phyloP scores from a whole-genome alignment of 2,329 filamentous ascomycete species.

The Periconia macrospinosa region DNA sequence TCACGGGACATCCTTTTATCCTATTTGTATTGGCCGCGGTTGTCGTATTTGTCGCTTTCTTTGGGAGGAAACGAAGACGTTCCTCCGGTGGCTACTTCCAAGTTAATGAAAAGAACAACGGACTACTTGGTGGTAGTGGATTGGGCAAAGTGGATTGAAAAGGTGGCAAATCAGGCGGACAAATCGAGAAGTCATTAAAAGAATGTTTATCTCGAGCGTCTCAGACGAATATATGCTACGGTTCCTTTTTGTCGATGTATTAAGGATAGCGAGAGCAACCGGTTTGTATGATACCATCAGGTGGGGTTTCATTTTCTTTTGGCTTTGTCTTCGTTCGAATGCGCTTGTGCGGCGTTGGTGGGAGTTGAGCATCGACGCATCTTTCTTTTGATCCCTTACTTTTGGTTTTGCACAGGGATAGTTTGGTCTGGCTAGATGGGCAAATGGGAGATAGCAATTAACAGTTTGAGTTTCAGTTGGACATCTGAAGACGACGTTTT shows the following conservation, averaged over 20 bases:
- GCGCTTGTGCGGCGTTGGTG: neutral
- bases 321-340: neutral
- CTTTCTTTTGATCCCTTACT: neutral
- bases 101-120: conserved; percentile 70
- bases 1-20: conserved; percentile 50
- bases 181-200: neutral
- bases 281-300: no score
- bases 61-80: conserved; percentile 36
- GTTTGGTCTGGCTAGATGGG: neutral
- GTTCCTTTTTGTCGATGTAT: neutral
- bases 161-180: neutral
- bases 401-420: neutral
- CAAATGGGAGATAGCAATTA: no score
- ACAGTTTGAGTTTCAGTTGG: no score
- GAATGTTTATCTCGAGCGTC: neutral
- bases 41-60: conserved; percentile 54
- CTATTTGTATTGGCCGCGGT: conserved; percentile 59
- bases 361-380: neutral
- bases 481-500: no score
- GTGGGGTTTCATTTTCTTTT: neutral
- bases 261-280: no score
- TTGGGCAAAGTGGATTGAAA: conserved; percentile 37
- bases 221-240: neutral
- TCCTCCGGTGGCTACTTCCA: conserved; percentile 61
- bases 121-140: conserved; percentile 62